A percentile compares a stretch with the other conserved stretches of the same genome.
These are phyloP conservation scores for Cerrena zonata DNA, from an alignment of 1,284 basidiomycete genomes.

Conservation along the genomic window DNA sequence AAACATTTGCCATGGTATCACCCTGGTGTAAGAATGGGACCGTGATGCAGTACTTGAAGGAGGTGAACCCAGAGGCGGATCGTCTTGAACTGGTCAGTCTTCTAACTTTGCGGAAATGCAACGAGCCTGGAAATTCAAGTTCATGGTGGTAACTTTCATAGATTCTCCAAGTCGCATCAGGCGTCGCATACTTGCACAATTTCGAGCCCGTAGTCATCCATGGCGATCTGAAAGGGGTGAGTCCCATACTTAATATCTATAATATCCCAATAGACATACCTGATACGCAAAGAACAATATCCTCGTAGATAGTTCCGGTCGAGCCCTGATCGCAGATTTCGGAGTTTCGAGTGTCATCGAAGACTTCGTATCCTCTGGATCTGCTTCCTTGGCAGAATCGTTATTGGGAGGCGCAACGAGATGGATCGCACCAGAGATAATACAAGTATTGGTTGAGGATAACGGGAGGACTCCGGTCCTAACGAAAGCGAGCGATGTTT, in stretches of 20 bases:
- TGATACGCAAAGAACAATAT: constrained; percentile 44
- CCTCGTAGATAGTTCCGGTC: constrained; percentile 43
- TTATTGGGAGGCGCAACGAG: constrained; percentile 46
- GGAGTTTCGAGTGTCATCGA: constrained; percentile 53
- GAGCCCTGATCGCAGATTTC: constrained; percentile 53
- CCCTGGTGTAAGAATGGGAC: constrained; percentile 15
- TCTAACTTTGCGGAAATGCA: background rate
- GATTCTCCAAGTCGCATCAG: constrained; percentile 11
- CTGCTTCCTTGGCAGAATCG: constrained; percentile 31
- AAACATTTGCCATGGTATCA: constrained; percentile 13
- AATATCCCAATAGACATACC: no score
- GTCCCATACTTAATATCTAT: constrained; percentile 1
- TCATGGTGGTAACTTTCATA: background rate
- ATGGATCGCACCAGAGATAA: constrained; percentile 50
- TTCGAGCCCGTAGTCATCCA: constrained; percentile 3
- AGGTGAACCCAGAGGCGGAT: constrained; percentile 10
- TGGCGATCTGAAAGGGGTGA: constrained; percentile 12
- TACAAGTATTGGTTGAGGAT: constrained; percentile 16
- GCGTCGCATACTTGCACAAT: constrained; percentile 10
- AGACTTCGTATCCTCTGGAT: constrained; percentile 34
- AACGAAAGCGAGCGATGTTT: constrained; percentile 50
- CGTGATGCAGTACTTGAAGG: constrained; percentile 9
- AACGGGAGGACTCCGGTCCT: constrained; percentile 42
- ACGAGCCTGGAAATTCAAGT: background rate
- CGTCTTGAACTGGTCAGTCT: constrained; percentile 6